phyloP scores from a whole-genome alignment of 129 eudicot genomes.

The Tanacetum coccineum region DNA sequence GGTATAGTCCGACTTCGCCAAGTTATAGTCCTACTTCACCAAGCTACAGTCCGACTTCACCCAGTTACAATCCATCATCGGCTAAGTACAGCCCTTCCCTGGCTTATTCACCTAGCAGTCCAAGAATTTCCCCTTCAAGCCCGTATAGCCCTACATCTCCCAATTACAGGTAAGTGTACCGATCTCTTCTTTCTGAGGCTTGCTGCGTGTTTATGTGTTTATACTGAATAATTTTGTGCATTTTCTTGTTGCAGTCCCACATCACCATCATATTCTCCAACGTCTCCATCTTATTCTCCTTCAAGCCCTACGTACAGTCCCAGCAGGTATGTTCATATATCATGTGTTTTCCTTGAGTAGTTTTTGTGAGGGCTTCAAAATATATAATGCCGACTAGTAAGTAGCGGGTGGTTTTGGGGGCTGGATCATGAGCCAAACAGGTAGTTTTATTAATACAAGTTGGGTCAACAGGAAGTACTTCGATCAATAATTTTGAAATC shows the following conservation, averaged over 20 bases:
- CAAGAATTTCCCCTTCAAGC: slow-evolving; percentile 65
- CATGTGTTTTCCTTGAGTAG: too few relatives aligned
- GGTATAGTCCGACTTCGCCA: too few relatives aligned
- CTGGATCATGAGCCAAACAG: too few relatives aligned
- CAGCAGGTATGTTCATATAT: slow-evolving; percentile 50
- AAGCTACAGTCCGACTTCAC: slow-evolving; percentile 82
- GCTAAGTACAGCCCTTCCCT: slow-evolving; percentile 88
- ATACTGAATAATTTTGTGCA: neutral
- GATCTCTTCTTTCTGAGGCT: neutral
- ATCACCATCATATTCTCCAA: slow-evolving; percentile 92
- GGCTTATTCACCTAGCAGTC: slow-evolving; percentile 97
- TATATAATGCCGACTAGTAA: too few relatives aligned
- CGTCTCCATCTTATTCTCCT: slow-evolving; percentile 96
- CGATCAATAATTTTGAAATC: too few relatives aligned
- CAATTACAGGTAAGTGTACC: slow-evolving; percentile 61
- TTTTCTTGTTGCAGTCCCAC: slow-evolving; percentile 70
- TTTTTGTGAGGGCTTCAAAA: too few relatives aligned
- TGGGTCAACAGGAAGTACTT: too few relatives aligned
- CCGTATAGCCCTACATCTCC: slow-evolving; percentile 98
- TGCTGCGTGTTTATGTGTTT: slow-evolving; percentile 2
- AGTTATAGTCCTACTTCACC: slow-evolving; percentile 67
- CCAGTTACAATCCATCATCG: slow-evolving; percentile 72
- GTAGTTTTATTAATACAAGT: too few relatives aligned
- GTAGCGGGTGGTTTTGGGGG: too few relatives aligned
- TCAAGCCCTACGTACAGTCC: slow-evolving; percentile 97